A percentile compares a stretch with the other conserved stretches of the same genome.
These are phyloP conservation scores for Heterobasidion parviporum DNA, from an alignment of 1,284 basidiomycete genomes.

Conservation along the genomic window DNA sequence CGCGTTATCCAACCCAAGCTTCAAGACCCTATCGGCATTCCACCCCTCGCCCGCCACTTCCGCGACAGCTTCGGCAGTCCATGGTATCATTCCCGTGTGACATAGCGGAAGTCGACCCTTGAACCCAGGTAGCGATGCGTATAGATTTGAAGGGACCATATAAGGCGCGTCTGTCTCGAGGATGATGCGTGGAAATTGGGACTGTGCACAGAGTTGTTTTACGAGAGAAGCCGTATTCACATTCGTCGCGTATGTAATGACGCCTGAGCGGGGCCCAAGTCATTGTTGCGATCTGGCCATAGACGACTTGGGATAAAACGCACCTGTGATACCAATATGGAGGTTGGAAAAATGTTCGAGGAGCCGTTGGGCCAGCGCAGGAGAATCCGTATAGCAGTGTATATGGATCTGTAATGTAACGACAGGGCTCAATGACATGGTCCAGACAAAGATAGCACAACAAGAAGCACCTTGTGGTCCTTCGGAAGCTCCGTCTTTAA, in stretches of 20 bases:
- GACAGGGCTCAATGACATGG: background rate
- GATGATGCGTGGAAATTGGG: slow-evolving; percentile 38
- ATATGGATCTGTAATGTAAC: slow-evolving; percentile 54
- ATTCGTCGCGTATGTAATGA: slow-evolving; percentile 71
- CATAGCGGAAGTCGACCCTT: slow-evolving; percentile 59
- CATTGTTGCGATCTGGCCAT: no score
- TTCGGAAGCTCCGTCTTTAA: slow-evolving; percentile 64
- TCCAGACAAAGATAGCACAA: background rate
- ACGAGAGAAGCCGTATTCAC: slow-evolving; percentile 57
- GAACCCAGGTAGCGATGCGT: slow-evolving; percentile 41
- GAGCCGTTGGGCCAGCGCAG: slow-evolving; percentile 61
- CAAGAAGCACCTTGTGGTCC: slow-evolving; percentile 47
- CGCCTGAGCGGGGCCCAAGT: slow-evolving; percentile 36
- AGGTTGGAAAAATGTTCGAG: slow-evolving; percentile 71
- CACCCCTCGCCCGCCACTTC: slow-evolving; percentile 40
- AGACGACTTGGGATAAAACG: slow-evolving; percentile 8
- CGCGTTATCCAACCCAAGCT: slow-evolving; percentile 59
- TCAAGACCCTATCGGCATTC: slow-evolving; percentile 51
- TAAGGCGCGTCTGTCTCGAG: slow-evolving; percentile 80
- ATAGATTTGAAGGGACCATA: slow-evolving; percentile 74
- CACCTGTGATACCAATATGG: slow-evolving; percentile 72
- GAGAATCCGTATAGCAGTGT: slow-evolving; percentile 77
- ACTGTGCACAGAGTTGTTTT: slow-evolving; percentile 33
- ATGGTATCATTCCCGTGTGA: slow-evolving; percentile 76
- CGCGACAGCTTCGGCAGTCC: slow-evolving; percentile 72